Evolutionary conservation across 495 filamentous ascomycete genomes (phyloP), one percentile per base, ranked within the genome.

Genomic region (Hypomontagnella submonticulosa): DNA sequence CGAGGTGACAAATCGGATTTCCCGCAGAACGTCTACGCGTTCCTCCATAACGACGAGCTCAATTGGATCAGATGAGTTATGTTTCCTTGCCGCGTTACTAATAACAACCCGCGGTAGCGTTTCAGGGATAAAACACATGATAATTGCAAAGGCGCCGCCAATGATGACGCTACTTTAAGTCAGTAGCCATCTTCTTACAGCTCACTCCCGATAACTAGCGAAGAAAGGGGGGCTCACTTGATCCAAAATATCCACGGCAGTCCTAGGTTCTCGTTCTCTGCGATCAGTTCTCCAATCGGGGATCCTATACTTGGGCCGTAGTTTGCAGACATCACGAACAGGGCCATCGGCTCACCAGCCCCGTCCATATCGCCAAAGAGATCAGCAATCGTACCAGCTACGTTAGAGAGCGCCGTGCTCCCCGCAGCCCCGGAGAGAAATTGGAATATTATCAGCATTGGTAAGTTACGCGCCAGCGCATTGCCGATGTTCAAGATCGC

Each of bases 381-480:
- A 47, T 78, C 75, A 7, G 74, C 68, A 47, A 76, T 75, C 0
- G 74, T 78, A 27, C 76, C 74, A 23, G 76, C 76, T 16, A 78
- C 76, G 47, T 78, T 76, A 8, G 73, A 73, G 19, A 78, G 62
- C 5, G 73, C 76, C 1, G 76, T 78, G 15, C 73, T 75, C 32
- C 76, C 73, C 16, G 76, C 74, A 3, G 65, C 66, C 15, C 76
- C 76, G 43, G 50, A 61, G n/a, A 78, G 61, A 36, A 78, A 74
- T 61, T 75, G 74, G 58, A 78, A 78, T 34, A 76, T 74, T 23
- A 75, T 70, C 44, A 78, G 61, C 76, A 78, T 78, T 2, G 76
- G 73, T 8, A 78, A 61, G 46, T 75, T 77, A 27, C 60, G 62
- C 20, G 73, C 73, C 57, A 76, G 63, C 19, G 75, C 73, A 12